Evolutionary conservation across 2,329 filamentous ascomycete genomes (phyloP).

Genomic region (Diplocarpon mali): DNA sequence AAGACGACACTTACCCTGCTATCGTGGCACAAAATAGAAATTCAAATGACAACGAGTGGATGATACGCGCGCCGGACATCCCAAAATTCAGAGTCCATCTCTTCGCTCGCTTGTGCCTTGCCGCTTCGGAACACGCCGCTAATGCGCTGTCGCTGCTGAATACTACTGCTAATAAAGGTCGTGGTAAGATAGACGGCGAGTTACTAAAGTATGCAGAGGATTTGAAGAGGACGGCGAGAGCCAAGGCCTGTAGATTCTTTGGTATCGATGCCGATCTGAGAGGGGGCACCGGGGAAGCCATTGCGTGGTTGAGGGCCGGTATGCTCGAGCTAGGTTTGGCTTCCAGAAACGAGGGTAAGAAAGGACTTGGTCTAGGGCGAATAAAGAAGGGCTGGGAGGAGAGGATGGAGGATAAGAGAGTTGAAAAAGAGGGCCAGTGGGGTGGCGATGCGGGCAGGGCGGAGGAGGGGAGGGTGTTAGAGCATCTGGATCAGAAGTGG

Average conservation of each 20-base stretch:
- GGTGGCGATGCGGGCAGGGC: conserved; percentile 73
- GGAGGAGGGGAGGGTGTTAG: conserved; percentile 76
- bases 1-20: conserved; percentile 87
- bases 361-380: conserved; percentile 41
- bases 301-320: conserved; percentile 77
- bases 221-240: conserved; percentile 61
- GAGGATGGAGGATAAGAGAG: conserved; percentile 64
- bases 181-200: conserved; percentile 48
- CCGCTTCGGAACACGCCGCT: conserved; percentile 76
- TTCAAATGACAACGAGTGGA: conserved; percentile 82
- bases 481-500: conserved; percentile 85
- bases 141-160: conserved; percentile 49
- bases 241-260: conserved; percentile 81
- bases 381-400: conserved; percentile 67
- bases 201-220: conserved; percentile 67
- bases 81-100: conserved; percentile 82
- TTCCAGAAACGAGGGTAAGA: conserved; percentile 38
- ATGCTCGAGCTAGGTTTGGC: conserved; percentile 61
- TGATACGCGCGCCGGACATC: conserved; percentile 83
- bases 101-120: conserved; percentile 78
- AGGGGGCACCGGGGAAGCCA: conserved; percentile 70
- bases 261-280: conserved; percentile 79
- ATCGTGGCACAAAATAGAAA: conserved; percentile 74
- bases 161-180: conserved; percentile 28
- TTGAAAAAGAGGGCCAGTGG: conserved; percentile 65